Evolutionary conservation across 2,329 filamentous ascomycete species (phyloP).

Genomic region (Colletotrichum euphorbiae): DNA sequence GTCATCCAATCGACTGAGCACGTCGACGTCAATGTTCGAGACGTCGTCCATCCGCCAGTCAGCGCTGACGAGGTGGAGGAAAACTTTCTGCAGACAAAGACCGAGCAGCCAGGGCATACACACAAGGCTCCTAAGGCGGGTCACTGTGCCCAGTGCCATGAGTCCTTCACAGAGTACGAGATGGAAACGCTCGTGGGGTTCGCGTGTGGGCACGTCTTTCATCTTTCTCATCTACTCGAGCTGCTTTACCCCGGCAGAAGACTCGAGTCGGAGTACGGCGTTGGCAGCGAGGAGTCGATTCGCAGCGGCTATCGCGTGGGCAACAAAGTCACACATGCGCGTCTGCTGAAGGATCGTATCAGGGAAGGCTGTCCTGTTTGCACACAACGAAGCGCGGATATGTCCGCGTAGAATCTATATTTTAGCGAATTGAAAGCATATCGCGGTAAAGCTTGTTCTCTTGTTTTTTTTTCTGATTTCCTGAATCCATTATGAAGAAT

Average conservation of each 20-base stretch:
- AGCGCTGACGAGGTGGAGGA: slow-evolving; percentile 40
- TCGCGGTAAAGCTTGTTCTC: slow-evolving; percentile 24
- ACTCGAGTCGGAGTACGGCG: slow-evolving; percentile 60
- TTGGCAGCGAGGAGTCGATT: slow-evolving; percentile 54
- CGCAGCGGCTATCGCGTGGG: slow-evolving; percentile 75
- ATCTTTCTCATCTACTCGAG: slow-evolving; percentile 77
- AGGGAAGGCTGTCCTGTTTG: slow-evolving; percentile 74
- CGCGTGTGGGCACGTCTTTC: slow-evolving; percentile 85
- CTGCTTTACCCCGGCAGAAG: slow-evolving; percentile 59
- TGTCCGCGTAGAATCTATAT: slow-evolving; percentile 13
- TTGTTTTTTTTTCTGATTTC: neutral
- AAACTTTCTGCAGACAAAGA: slow-evolving; percentile 31
- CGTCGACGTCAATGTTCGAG: slow-evolving; percentile 56
- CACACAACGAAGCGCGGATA: slow-evolving; percentile 34
- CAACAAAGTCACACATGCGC: slow-evolving; percentile 87
- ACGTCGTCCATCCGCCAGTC: slow-evolving; percentile 45
- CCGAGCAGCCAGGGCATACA: slow-evolving; percentile 47
- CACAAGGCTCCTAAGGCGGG: slow-evolving; percentile 58
- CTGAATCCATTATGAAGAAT: too few relatives aligned
- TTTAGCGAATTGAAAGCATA: slow-evolving; percentile 15
- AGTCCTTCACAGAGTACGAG: slow-evolving; percentile 70
- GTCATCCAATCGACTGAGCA: slow-evolving; percentile 58
- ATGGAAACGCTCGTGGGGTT: slow-evolving; percentile 82
- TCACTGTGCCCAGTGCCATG: slow-evolving; percentile 69
- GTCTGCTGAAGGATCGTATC: slow-evolving; percentile 79